Evolutionary conservation across 1,284 basidiomycete species (phyloP), one percentile per base, ranked within the genome.

Genomic region (Tilletia horrida): DNA sequence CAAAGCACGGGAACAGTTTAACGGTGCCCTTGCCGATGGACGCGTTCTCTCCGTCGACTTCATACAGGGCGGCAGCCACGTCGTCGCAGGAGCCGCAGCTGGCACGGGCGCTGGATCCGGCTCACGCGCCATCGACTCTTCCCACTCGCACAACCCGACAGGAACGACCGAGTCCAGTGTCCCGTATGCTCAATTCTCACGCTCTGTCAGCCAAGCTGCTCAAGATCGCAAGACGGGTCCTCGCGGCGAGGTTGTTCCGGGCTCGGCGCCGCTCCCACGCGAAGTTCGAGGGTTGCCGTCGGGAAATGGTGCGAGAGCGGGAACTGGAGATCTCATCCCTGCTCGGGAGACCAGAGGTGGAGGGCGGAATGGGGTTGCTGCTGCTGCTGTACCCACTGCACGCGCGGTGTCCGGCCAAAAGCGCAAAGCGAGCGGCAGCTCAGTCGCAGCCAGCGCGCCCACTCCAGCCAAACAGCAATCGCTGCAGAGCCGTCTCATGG

Each of bases 21-120:
- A 81, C 65, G 76, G 77, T 18, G 76, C 76, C 35, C 69, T 80
- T 3, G 78, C 79, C 11, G 79, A 81, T 59, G 79, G 79, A 2
- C 75, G 78, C 62, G 71, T 78, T 27, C 63, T 81, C 31, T 69
- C 72, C 29, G 79, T 81, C 44, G 29, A 59, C 29, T 59, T 59
- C 29, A 13, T 59, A 7, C 55, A 25, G 9, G 23, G 44, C 9
- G 45, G 44, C 9, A 18, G 1, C 44, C 35, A 40, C 11, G 48
- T 45, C n/a, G 27, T 45, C 11, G 45, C 44, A 2, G 44, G 62
- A 21, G 42, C 44, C 7, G 62, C 16, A 14, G 4, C 45, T 7
- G 40, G 31, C 29, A 45, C 40, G 8, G 42, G 62, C 25, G 40
- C 40, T 48, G 43, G n/a, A 3, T 16, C 23, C 47, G 44, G 44